Percentiles rank a stretch among this genome's conserved stretches.
These are phyloP conservation scores for Coemansia sp. DNA, from an alignment of 192 early-diverging fungal genomes.

Conservation along the genomic window DNA sequence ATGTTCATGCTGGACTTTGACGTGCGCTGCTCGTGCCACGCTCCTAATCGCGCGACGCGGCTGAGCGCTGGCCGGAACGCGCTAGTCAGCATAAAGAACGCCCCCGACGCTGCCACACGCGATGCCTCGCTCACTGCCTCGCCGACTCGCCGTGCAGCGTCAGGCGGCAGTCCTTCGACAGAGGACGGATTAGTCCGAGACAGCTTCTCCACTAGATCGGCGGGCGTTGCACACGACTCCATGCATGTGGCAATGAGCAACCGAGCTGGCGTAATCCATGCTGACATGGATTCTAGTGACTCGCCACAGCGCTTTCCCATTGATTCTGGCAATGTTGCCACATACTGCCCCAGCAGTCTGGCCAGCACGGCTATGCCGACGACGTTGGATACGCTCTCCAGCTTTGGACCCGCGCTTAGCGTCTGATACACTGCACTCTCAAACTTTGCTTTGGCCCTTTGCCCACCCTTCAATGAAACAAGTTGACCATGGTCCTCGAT, in stretches of 20 bases:
- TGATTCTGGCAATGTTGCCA: constrained; percentile 10
- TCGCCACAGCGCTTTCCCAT: constrained; percentile 13
- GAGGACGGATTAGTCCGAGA: background rate
- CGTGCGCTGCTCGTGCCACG: constrained; percentile 21
- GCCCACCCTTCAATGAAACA: background rate
- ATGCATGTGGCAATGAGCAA: constrained; percentile 11
- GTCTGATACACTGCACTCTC: constrained; percentile 17
- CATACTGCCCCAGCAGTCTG: constrained; percentile 12
- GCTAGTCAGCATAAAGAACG: constrained; percentile 22
- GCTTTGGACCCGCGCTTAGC: constrained; percentile 26
- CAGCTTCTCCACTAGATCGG: constrained; percentile 12
- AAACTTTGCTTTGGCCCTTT: background rate
- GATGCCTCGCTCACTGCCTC: background rate
- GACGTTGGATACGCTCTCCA: constrained; percentile 11
- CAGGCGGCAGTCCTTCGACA: background rate
- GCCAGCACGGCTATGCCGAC: constrained; percentile 21
- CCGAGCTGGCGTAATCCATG: background rate
- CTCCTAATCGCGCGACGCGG: constrained; percentile 11
- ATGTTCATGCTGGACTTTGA: constrained; percentile 44
- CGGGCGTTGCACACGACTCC: constrained; percentile 19
- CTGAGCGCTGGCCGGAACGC: constrained; percentile 23
- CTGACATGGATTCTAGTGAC: background rate
- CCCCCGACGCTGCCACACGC: background rate
- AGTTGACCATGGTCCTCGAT: constrained; percentile 2
- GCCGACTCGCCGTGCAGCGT: background rate